Evolutionary conservation across 2,329 filamentous ascomycete species (phyloP).

Genomic region (Coniochaeta sp.): DNA sequence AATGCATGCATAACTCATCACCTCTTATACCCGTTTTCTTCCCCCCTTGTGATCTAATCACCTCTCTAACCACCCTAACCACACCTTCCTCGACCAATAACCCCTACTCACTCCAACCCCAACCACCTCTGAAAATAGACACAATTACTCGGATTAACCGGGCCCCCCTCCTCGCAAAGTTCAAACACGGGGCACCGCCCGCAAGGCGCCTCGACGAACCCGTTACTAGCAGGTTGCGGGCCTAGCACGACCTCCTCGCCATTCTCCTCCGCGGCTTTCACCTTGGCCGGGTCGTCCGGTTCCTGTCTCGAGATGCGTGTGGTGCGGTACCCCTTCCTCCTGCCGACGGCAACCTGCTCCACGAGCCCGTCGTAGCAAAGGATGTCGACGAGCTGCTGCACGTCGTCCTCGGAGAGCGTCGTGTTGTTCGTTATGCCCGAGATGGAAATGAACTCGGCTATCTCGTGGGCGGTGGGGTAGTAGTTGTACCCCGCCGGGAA

Average conservation of each 20-base stretch:
- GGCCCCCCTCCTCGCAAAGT: constrained; percentile 83
- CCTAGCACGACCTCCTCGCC: constrained; percentile 19
- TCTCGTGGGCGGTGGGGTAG: constrained; percentile 75
- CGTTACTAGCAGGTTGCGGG: constrained; percentile 49
- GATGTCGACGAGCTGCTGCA: constrained; percentile 80
- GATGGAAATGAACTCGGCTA: constrained; percentile 67
- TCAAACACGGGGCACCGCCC: constrained; percentile 90
- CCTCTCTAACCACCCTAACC: constrained; percentile 4
- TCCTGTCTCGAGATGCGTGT: constrained; percentile 38
- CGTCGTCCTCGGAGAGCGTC: constrained; percentile 63
- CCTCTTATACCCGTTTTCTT: too few species aligned
- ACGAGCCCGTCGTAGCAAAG: constrained; percentile 83
- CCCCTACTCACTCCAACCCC: constrained; percentile 32
- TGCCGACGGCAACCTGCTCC: constrained; percentile 52
- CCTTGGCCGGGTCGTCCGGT: constrained; percentile 15
- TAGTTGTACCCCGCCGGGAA: constrained; percentile 60
- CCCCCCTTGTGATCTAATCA: constrained; percentile 6
- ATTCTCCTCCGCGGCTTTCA: constrained; percentile 10
- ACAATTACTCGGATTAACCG: constrained; percentile 83
- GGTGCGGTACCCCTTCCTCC: constrained; percentile 45
- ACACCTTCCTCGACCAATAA: neutral
- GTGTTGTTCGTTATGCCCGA: constrained; percentile 67
- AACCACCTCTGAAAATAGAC: constrained; percentile 90
- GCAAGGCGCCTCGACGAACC: constrained; percentile 83
- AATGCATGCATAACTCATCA: neutral